Percentiles rank a stretch among this genome's conserved stretches.
Evolutionary conservation across 2,329 filamentous ascomycete genomes (phyloP).

Genomic region (Colletotrichum trifolii): DNA sequence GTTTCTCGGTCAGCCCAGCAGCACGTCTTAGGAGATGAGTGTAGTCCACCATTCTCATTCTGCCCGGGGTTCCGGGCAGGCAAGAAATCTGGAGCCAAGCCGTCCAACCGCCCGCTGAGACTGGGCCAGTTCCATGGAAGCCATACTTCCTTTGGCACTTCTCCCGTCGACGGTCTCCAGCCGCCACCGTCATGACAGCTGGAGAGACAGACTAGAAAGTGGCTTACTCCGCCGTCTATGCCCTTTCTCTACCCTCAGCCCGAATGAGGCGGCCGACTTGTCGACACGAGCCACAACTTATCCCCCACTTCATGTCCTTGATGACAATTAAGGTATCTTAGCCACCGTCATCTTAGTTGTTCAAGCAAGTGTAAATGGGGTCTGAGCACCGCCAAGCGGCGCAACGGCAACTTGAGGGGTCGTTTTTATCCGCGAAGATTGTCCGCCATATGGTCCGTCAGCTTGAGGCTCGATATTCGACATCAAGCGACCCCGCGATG

Average conservation of each 20-base stretch:
- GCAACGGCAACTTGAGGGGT: not conserved
- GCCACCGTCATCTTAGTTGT: not conserved
- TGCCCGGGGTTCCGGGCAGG: conserved; percentile 13
- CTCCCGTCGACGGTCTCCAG: conserved; percentile 8
- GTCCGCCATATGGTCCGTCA: conserved; percentile 10
- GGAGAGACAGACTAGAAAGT: conserved; percentile 1
- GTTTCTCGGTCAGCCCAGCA: conserved; percentile 19
- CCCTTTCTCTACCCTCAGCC: conserved; percentile 7
- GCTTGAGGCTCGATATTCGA: conserved; percentile 1
- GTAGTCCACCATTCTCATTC: too few species aligned
- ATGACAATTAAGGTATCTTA: not conserved
- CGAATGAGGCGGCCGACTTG: conserved; percentile 25
- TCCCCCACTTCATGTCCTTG: not conserved
- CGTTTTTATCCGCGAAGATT: conserved; percentile 15
- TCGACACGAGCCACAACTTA: conserved; percentile 26
- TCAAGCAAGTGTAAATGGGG: not conserved
- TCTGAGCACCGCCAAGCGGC: not conserved
- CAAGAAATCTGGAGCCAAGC: conserved; percentile 12
- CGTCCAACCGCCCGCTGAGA: not conserved
- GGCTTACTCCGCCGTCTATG: conserved; percentile 5
- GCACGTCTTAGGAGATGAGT: conserved; percentile 3
- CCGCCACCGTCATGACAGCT: conserved; percentile 34
- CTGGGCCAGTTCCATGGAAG: conserved; percentile 6
- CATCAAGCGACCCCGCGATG: conserved; percentile 10
- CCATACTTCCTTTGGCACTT: conserved; percentile 22